Evolutionary conservation across 148 eudicot genomes (phyloP).

Genomic region (Mesembryanthemum crystallinum): DNA sequence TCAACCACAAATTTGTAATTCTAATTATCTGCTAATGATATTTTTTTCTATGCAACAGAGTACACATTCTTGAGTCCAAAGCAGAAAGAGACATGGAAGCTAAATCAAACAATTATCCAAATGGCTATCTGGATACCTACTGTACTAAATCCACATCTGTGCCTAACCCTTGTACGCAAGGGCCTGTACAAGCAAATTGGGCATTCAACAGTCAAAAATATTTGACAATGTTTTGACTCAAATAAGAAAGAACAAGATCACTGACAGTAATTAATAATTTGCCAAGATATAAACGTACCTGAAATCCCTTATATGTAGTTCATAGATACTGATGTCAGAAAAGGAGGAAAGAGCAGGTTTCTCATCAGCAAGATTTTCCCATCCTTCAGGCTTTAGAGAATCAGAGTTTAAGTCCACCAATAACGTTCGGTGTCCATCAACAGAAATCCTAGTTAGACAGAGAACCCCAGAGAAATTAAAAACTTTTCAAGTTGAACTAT

Average conservation of each 20-base stretch:
- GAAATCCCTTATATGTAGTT: conserved; percentile 95
- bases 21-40: no score
- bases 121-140: background rate
- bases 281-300: conserved; percentile 42
- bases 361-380: conserved; percentile 75
- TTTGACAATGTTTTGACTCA: background rate
- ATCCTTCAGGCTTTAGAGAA: conserved; percentile 73
- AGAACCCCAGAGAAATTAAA: conserved; percentile 13
- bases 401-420: conserved; percentile 73
- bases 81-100: background rate
- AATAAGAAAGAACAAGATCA: background rate
- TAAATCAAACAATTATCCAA: no score
- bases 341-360: conserved; percentile 68
- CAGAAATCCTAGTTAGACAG: conserved; percentile 57
- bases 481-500: background rate
- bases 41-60: no score
- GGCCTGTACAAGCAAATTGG: background rate
- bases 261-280: background rate
- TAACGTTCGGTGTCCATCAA: conserved; percentile 71
- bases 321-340: conserved; percentile 87
- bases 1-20: no score
- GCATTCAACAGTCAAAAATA: background rate
- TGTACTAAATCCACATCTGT: background rate
- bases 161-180: background rate
- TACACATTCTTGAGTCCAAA: no score